phyloP scores from a whole-genome alignment of 2,329 filamentous ascomycete species.

The Alternaria sp. region DNA sequence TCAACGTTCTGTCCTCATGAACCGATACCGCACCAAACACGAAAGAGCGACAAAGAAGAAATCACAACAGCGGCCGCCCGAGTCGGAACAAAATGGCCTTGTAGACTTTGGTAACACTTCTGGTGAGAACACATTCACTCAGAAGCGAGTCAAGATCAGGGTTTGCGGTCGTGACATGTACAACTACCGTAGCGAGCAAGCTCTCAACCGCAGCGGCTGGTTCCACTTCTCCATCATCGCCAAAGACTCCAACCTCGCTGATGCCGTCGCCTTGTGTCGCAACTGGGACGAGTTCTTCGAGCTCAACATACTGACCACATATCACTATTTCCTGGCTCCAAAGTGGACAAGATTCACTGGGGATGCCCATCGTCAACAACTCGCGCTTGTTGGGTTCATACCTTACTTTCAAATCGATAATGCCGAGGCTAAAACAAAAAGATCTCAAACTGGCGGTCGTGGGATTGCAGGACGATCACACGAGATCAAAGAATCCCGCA shows the following conservation, averaged over 20 bases:
- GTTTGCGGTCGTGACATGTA: constrained; percentile 60
- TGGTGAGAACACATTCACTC: constrained; percentile 41
- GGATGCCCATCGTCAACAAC: constrained; percentile 50
- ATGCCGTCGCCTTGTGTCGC: constrained; percentile 57
- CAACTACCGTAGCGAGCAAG: constrained; percentile 60
- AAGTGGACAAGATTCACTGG: constrained; percentile 57
- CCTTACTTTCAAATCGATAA: constrained; percentile 47
- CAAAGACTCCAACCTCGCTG: constrained; percentile 56
- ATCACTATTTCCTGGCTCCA: constrained; percentile 58
- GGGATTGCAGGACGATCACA: constrained; percentile 46
- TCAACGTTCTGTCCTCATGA: constrained; percentile 7
- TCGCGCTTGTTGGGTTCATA: constrained; percentile 54
- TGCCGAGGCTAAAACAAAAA: constrained; percentile 45
- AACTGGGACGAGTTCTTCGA: constrained; percentile 63
- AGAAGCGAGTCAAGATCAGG: constrained; percentile 55
- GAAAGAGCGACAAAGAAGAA: constrained; percentile 41
- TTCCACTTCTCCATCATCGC: constrained; percentile 61
- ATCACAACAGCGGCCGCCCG: constrained; percentile 6
- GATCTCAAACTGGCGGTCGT: constrained; percentile 45
- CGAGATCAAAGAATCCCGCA: constrained; percentile 48
- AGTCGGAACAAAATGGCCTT: constrained; percentile 24
- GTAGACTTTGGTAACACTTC: constrained; percentile 51
- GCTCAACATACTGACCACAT: constrained; percentile 55
- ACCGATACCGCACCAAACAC: constrained; percentile 40
- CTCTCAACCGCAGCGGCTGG: constrained; percentile 60